These are phyloP conservation scores for Magnusiomyces tetraspermus DNA, from an alignment of 1,139 yeast species.

Conservation along the genomic window DNA sequence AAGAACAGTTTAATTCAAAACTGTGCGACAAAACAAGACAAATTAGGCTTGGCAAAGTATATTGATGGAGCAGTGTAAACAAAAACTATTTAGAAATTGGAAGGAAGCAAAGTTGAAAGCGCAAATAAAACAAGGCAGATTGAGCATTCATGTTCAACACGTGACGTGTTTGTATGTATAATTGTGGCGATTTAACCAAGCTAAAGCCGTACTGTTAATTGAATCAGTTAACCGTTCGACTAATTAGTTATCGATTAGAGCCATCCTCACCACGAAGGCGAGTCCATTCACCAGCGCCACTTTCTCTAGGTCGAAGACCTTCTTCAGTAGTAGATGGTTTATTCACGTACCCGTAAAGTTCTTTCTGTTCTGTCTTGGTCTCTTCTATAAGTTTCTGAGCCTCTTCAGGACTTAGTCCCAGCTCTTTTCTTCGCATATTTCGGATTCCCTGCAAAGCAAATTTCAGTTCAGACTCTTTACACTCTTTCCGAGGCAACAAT, in stretches of 20 bases:
- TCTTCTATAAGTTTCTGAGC: slow-evolving; percentile 30
- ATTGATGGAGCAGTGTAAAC: too few relatives aligned
- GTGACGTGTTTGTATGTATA: background rate
- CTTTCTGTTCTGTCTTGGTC: slow-evolving; percentile 37
- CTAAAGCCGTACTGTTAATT: background rate
- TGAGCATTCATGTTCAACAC: background rate
- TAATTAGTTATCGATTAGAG: background rate
- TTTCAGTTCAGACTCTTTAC: slow-evolving; percentile 38
- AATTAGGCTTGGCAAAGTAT: too few relatives aligned
- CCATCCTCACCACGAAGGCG: slow-evolving; percentile 70
- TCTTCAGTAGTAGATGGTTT: slow-evolving; percentile 15
- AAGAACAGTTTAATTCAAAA: too few relatives aligned
- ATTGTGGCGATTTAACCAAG: background rate
- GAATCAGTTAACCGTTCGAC: background rate
- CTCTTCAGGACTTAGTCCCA: slow-evolving; percentile 29
- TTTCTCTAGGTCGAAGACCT: slow-evolving; percentile 42
- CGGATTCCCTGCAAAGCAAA: slow-evolving; percentile 36
- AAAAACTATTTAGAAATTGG: too few relatives aligned
- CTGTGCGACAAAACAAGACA: too few relatives aligned
- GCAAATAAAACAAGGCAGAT: background rate
- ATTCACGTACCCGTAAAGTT: slow-evolving; percentile 25
- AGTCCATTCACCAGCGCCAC: slow-evolving; percentile 74
- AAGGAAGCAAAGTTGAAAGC: background rate
- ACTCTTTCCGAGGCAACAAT: slow-evolving; percentile 43
- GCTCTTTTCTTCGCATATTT: slow-evolving; percentile 29